Evolutionary conservation across 495 filamentous ascomycete species (phyloP), one percentile per base, ranked within the genome.

Genomic region (Lophium mytilinum): DNA sequence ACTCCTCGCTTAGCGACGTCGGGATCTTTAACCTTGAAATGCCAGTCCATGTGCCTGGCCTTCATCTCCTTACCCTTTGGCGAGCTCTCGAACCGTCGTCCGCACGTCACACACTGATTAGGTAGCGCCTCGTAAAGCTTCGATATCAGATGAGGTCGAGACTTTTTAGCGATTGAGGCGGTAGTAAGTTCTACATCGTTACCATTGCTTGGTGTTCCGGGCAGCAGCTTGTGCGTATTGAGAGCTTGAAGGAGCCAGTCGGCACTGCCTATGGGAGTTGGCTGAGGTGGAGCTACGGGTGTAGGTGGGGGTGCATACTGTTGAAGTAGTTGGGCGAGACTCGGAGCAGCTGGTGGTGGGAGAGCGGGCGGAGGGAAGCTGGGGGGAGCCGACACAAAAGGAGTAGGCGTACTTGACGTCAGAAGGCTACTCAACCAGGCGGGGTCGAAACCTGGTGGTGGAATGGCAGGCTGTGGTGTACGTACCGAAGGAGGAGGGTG

Each of bases 11-110:
- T 87, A 59, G 86, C 81, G 39, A 82, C 82, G 40, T 97, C 92
- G 6, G 82, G 81, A 74, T 93, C 85, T 67, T 96, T 92, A 2
- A 92, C 92, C 33, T 84, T 81, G 75, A 98, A 98, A 69, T 98
- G 93, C 93, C 92, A 97, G 69, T 98, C 93, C 70, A 96, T 79
- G 72, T 98, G 93, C 1, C 87, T 82, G n/a, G 86, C 85, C 72
- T 97, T 97, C 72, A 84, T 84, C 65, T 82, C 80, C 58, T 82
- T 86, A 30, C 90, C 92, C 60, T 89, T 80, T 43, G 87, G 85
- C 21, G 84, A 86, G 18, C 81, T 76, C 35, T 76, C 75, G 67
- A 97, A 98, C 4, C 93, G 85, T 36, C 89, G 83, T 49, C 91
- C 93, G 73, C 93, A 98, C 37, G 91, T 91, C 21, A 82, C 85